A percentile compares a stretch with the other conserved stretches of the same genome.
Conservation (phyloP, 2,329 filamentous ascomycete species). For the Cladosporium phlei region DNA sequence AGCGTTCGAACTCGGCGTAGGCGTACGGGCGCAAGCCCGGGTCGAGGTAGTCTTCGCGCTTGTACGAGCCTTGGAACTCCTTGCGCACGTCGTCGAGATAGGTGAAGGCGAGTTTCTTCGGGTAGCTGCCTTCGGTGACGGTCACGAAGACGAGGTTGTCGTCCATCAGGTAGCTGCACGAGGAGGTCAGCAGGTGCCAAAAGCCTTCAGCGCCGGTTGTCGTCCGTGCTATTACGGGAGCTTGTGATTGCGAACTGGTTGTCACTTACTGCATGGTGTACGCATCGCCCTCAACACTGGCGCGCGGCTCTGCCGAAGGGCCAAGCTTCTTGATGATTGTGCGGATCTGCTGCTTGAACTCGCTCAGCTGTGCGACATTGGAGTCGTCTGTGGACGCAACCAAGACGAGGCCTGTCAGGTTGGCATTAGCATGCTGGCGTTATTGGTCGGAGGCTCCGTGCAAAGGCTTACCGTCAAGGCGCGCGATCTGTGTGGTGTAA, state of each 20-base stretch:
- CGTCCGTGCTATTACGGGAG: background rate
- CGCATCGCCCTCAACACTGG: constrained; percentile 78
- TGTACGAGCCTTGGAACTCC: constrained; percentile 88
- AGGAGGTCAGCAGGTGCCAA: constrained; percentile 20
- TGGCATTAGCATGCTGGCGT: background rate
- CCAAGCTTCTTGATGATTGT: constrained; percentile 83
- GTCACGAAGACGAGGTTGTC: constrained; percentile 83
- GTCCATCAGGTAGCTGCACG: constrained; percentile 72
- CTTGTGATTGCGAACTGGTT: background rate
- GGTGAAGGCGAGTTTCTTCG: constrained; percentile 95
- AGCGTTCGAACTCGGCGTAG: constrained; percentile 97
- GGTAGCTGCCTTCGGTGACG: constrained; percentile 90
- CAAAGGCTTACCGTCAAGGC: constrained; percentile 65
- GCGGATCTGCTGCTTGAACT: constrained; percentile 88
- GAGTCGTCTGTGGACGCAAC: constrained; percentile 92
- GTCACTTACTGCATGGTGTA: constrained; percentile 76
- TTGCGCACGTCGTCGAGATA: constrained; percentile 88
- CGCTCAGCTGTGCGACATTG: constrained; percentile 70
- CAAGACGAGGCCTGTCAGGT: constrained; percentile 68
- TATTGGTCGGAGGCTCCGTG: constrained; percentile 43
- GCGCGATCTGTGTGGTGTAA: constrained; percentile 77
- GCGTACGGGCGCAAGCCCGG: constrained; percentile 82
- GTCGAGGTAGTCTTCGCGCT: constrained; percentile 65
- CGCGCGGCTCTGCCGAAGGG: constrained; percentile 83
- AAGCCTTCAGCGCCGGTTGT: background rate